Conservation (phyloP, 495 filamentous ascomycete species). For the Penicillium cosmopolitanum region DNA sequence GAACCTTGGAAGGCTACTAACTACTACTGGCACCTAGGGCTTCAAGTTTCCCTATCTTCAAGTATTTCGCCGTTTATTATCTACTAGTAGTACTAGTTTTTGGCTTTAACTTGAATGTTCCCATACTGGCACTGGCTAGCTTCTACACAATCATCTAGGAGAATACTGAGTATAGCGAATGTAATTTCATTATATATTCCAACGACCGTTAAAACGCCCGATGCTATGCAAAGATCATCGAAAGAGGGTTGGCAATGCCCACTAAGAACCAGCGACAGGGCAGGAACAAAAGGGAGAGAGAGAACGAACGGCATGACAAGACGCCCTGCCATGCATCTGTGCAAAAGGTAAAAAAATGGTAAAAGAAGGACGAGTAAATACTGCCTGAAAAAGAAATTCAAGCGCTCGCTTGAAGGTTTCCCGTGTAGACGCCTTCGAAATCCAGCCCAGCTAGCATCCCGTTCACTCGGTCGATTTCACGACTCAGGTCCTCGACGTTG, state of each 20-base stretch:
- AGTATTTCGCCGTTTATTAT: too few species aligned
- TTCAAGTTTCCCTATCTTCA: too few species aligned
- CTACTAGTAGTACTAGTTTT: too few species aligned
- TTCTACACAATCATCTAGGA: background rate
- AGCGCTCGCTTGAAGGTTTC: conserved; percentile 24
- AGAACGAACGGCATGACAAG: conserved; percentile 7
- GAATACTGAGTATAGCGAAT: background rate
- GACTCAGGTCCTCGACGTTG: conserved; percentile 83
- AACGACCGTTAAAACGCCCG: conserved; percentile 25
- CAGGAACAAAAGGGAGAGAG: background rate
- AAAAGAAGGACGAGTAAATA: conserved; percentile 2
- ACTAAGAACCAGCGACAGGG: conserved; percentile 7
- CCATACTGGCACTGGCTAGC: too few species aligned
- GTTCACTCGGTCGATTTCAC: conserved; percentile 75
- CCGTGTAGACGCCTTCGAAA: conserved; percentile 55
- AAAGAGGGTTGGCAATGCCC: conserved; percentile 25
- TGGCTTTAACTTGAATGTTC: too few species aligned
- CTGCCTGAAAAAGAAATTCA: conserved; percentile 10
- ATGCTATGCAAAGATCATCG: conserved; percentile 34
- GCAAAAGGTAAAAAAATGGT: conserved; percentile 2
- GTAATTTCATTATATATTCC: conserved; percentile 1
- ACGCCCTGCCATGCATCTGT: conserved; percentile 23
- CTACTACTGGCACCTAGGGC: too few species aligned
- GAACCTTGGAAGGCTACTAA: too few species aligned
- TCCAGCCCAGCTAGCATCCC: conserved; percentile 53